Percentiles rank a stretch among this genome's conserved stretches.
Conservation (phyloP, 345 rosid genomes). For the Stellera chamaejasme region DNA sequence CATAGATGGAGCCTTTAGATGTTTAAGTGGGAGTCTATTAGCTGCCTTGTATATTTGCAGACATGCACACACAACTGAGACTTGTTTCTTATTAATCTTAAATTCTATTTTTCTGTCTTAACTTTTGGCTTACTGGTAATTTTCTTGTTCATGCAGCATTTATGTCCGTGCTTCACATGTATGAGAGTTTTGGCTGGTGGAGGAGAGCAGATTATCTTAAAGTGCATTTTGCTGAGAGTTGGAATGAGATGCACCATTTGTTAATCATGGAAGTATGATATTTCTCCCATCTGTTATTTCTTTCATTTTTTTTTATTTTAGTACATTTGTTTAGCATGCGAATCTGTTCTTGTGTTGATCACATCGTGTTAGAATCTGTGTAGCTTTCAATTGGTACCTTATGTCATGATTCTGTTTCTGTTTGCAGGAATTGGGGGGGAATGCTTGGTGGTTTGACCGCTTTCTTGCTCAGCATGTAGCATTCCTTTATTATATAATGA, state of each 20-base stretch:
- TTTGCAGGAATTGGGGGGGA: conserved; percentile 91
- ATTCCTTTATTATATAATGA: conserved; percentile 75
- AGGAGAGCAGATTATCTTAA: conserved; percentile 91
- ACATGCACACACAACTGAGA: too few species aligned
- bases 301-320: conserved; percentile 2
- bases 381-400: not conserved
- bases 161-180: conserved; percentile 91
- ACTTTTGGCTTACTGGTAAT: conserved; percentile 3
- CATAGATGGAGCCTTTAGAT: not conserved
- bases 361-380: too few species aligned
- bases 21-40: too few species aligned
- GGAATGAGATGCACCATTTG: conserved; percentile 99
- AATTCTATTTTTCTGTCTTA: not conserved
- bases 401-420: conserved; percentile 9
- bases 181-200: conserved; percentile 99
- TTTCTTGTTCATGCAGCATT: conserved; percentile 44
- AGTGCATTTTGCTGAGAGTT: conserved; percentile 99
- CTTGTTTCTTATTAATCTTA: too few species aligned
- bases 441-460: conserved; percentile 95
- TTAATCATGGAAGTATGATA: conserved; percentile 93
- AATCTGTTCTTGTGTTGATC: too few species aligned
- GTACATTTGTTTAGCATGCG: not conserved
- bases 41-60: too few species aligned
- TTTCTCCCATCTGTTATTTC: too few species aligned
- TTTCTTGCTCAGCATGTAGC: conserved; percentile 84